Evolutionary conservation across 768 basidiomycete genomes (phyloP).

Genomic region (Lactifluus piperatus): DNA sequence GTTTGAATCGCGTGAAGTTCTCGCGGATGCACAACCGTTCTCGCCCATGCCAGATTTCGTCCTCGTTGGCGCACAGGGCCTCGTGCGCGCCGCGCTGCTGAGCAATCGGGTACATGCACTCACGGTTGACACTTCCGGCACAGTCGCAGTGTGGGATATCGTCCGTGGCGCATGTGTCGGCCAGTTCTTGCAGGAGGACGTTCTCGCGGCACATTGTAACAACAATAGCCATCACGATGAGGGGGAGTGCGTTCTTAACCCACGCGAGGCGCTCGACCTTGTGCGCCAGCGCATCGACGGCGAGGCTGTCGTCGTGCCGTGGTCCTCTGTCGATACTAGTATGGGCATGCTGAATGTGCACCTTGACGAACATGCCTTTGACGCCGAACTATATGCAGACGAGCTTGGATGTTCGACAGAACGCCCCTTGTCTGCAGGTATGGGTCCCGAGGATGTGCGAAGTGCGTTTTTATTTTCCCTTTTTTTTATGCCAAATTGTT

Average conservation of each 20-base stretch:
- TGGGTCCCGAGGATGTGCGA: slow-evolving; percentile 71
- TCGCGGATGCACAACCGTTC: slow-evolving; percentile 62
- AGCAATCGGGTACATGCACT: slow-evolving; percentile 88
- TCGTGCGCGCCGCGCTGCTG: slow-evolving; percentile 72
- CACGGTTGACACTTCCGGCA: slow-evolving; percentile 81
- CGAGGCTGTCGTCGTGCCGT: slow-evolving; percentile 75
- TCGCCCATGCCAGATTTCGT: slow-evolving; percentile 50
- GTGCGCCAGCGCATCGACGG: slow-evolving; percentile 92
- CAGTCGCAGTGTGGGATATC: slow-evolving; percentile 91
- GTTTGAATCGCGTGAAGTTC: slow-evolving; percentile 71
- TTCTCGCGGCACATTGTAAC: slow-evolving; percentile 36
- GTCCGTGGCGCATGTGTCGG: slow-evolving; percentile 71
- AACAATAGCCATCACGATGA: slow-evolving; percentile 15
- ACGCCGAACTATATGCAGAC: slow-evolving; percentile 92
- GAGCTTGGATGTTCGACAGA: slow-evolving; percentile 60
- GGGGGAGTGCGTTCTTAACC: slow-evolving; percentile 45
- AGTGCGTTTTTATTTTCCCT: slow-evolving; percentile 38
- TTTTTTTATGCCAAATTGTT: not conserved
- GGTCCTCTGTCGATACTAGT: slow-evolving; percentile 87
- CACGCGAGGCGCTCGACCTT: slow-evolving; percentile 76
- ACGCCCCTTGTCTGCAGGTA: slow-evolving; percentile 34
- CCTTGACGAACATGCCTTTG: slow-evolving; percentile 81
- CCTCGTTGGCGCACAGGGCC: slow-evolving; percentile 69
- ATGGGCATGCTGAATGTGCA: slow-evolving; percentile 84
- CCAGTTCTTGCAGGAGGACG: slow-evolving; percentile 53